Conservation (phyloP, 2,329 filamentous ascomycete species). For the Botrytis pseudocinerea region DNA sequence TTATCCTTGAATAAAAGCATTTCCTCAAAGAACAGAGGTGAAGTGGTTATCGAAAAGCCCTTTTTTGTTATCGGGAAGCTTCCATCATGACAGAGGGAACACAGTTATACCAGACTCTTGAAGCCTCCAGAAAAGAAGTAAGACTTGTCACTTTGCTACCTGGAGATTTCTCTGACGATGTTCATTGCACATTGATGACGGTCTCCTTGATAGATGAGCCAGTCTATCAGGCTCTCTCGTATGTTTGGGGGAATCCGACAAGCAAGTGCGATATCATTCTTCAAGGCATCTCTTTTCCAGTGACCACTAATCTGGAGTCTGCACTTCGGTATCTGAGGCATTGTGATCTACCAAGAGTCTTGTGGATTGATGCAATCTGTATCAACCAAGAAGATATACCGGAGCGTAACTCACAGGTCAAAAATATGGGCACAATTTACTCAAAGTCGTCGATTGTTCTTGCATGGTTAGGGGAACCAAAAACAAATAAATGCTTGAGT, state of each 20-base stretch:
- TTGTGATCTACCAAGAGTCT: neutral
- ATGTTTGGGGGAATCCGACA: neutral
- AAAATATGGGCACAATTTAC: neutral
- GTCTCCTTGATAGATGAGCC: neutral
- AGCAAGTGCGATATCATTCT: neutral
- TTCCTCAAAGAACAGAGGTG: neutral
- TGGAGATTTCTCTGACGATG: neutral
- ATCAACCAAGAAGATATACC: neutral
- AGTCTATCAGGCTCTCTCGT: neutral
- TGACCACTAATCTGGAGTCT: neutral
- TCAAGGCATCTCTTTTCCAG: neutral
- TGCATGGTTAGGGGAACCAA: neutral
- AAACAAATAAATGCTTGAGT: neutral
- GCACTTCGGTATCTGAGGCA: neutral
- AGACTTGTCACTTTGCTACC: neutral
- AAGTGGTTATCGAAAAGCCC: neutral
- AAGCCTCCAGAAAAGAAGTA: neutral
- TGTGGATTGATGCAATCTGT: neutral
- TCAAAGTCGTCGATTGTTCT: neutral
- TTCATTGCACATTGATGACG: neutral
- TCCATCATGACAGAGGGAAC: neutral
- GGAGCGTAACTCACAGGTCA: neutral
- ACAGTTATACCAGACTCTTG: neutral
- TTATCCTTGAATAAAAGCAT: neutral
- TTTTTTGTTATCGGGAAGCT: accelerated